Evolutionary conservation across 139 green algal genomes (phyloP), one percentile per base, ranked within the genome.

Genomic region (Haematococcus lacustris): DNA sequence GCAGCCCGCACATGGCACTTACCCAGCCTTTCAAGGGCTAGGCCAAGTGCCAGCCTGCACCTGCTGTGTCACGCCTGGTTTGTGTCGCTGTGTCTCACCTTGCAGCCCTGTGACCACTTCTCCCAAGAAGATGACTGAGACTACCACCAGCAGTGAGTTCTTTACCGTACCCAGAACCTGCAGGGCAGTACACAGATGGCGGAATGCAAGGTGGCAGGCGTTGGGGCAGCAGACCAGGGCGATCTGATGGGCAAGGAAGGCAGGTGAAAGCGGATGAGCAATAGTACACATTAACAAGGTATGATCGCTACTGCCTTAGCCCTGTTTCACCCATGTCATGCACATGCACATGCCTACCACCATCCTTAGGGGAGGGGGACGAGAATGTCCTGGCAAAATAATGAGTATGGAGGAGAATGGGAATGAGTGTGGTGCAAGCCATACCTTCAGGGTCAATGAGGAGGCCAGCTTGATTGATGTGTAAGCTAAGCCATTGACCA

Each of bases 81-180:
- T 41, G 35, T 21, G 2, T 35, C 40, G 3, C 25, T 50, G 38
- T 43, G 17, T 30, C 53, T 64, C 53, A 64, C 53, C 26, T 32
- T 72, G 67, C 43, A 72, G 4, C 4, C 40, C 26, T 39, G 41
- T 60, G 3, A 71, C 66, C 26, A 43, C 38, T 23, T 97, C 79
- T 0, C 50, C 40, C 5, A 93, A 70, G 68, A 94, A 85, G 13
- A 88, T 71, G 7, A 93, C 82, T 30, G 88, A 83, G 39, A 89
- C 78, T 32, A 88, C 76, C 35, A 97, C 91, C 51, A 96, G 79
- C 71, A 93, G 32, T 0, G 89, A 81, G 76, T 96, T 97, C 78
- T 96, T 96, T 28, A 95, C 85, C 0, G 88, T 94, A 2, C 85
- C 91, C 66, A 96, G 74, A 60, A 93, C 86, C 79, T 85, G 72